phyloP scores from a whole-genome alignment of 345 rosid species.

The Citrus inodora region DNA sequence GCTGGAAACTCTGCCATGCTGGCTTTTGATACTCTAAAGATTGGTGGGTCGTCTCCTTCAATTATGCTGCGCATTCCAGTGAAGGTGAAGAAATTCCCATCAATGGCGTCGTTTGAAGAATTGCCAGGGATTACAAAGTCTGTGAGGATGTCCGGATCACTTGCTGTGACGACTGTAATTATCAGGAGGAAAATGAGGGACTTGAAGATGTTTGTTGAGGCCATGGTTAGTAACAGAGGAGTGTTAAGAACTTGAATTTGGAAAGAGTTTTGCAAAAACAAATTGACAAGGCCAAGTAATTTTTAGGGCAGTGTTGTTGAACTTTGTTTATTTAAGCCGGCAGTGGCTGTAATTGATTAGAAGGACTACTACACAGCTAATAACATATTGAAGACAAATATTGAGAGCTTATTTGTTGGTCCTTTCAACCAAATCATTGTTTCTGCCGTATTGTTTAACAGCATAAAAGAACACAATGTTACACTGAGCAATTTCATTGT shows the following conservation, averaged over 20 bases:
- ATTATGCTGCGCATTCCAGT: background rate
- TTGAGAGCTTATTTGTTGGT: background rate
- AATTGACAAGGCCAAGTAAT: background rate
- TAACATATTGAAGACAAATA: background rate
- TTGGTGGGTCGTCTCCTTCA: background rate
- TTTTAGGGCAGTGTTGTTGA: background rate
- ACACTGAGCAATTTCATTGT: no score
- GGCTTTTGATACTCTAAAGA: background rate
- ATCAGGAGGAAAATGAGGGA: background rate
- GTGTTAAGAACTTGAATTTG: background rate
- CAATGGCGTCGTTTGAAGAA: background rate
- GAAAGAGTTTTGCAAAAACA: background rate
- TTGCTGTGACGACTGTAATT: background rate
- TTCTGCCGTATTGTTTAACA: background rate
- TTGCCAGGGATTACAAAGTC: conserved; percentile 5
- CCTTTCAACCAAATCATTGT: background rate
- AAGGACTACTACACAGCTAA: background rate
- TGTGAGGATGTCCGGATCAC: background rate
- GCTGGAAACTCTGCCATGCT: background rate
- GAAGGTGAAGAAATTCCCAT: conserved; percentile 18
- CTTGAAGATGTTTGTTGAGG: background rate
- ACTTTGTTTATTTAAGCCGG: background rate
- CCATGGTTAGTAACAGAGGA: background rate
- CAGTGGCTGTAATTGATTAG: background rate
- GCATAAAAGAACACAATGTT: no score